Evolutionary conservation across 2,329 filamentous ascomycete genomes (phyloP).

Genomic region (Fusarium gaditjirri): DNA sequence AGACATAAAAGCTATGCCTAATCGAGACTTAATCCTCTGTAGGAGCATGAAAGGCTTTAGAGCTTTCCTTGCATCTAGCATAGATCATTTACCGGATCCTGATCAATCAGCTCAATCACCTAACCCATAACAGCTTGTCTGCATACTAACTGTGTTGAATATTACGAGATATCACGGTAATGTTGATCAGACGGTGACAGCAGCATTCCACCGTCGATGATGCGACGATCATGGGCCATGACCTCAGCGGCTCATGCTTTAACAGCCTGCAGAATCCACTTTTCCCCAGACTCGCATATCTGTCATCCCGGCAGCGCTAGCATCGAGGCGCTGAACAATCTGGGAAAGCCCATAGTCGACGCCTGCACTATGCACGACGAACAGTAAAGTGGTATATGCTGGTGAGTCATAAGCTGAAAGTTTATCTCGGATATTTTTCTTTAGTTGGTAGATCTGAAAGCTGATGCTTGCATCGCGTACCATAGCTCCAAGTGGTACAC

Average conservation of each 20-base stretch:
- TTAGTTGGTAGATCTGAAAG: too few relatives aligned
- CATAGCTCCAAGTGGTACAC: neutral
- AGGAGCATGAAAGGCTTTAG: rapidly evolving
- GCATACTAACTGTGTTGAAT: neutral
- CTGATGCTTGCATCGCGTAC: too few relatives aligned
- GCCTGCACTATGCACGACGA: neutral
- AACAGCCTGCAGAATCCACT: rapidly evolving
- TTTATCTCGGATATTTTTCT: rapidly evolving
- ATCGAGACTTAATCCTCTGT: neutral
- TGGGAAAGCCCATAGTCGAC: neutral
- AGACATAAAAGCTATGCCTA: neutral
- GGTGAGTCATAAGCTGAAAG: rapidly evolving
- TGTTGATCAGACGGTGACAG: neutral
- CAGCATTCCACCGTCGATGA: neutral
- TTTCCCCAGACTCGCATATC: neutral
- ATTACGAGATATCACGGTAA: neutral
- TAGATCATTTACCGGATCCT: rapidly evolving
- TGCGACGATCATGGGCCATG: neutral
- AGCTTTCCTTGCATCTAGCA: rapidly evolving
- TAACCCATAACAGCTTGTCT: rapidly evolving
- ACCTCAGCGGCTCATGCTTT: neutral
- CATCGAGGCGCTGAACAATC: neutral
- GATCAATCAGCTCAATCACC: neutral
- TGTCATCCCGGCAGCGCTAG: neutral
- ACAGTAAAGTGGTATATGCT: rapidly evolving